Percentiles rank a stretch among this genome's conserved stretches.
These are phyloP conservation scores for Nematocida sp. DNA, from an alignment of 371 early-diverging fungal species.

Conservation along the genomic window DNA sequence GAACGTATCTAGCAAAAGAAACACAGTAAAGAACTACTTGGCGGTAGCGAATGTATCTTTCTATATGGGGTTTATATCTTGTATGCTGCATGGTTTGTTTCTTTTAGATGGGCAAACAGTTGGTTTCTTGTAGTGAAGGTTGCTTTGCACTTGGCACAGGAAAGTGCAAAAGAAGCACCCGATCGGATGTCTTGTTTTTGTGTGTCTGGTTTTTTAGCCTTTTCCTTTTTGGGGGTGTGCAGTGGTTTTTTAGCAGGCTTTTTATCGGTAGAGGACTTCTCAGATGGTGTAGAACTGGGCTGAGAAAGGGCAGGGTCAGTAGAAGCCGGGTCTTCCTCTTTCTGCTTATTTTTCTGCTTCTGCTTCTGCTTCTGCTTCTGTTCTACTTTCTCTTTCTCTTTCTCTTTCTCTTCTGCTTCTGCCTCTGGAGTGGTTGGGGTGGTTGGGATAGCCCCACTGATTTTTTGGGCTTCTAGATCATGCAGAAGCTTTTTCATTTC, in stretches of 20 bases:
- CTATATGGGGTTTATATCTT: too few species aligned
- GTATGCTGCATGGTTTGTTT: slow-evolving; percentile 17
- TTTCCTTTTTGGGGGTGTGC: not conserved
- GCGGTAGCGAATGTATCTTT: too few species aligned
- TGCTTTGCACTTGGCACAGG: slow-evolving; percentile 50
- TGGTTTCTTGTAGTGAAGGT: slow-evolving; percentile 36
- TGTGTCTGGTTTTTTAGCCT: not conserved
- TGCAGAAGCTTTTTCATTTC: slow-evolving; percentile 16
- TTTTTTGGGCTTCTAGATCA: slow-evolving; percentile 7
- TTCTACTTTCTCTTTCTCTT: not conserved
- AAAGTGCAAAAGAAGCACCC: slow-evolving; percentile 34
- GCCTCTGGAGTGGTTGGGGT: not conserved
- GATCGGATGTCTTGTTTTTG: slow-evolving; percentile 11
- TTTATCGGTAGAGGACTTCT: not conserved
- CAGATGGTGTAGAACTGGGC: too few species aligned
- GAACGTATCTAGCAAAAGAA: too few species aligned
- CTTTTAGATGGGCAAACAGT: slow-evolving; percentile 40
- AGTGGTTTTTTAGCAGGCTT: not conserved
- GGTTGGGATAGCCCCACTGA: not conserved
- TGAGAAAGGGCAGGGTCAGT: too few species aligned
- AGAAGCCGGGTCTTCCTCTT: too few species aligned
- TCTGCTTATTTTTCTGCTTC: not conserved
- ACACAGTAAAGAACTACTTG: too few species aligned
- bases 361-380: not conserved
- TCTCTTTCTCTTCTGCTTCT: not conserved